Evolutionary conservation across 495 filamentous ascomycete genomes (phyloP), one percentile per base, ranked within the genome.

Genomic region (Hypoxylon rickii): DNA sequence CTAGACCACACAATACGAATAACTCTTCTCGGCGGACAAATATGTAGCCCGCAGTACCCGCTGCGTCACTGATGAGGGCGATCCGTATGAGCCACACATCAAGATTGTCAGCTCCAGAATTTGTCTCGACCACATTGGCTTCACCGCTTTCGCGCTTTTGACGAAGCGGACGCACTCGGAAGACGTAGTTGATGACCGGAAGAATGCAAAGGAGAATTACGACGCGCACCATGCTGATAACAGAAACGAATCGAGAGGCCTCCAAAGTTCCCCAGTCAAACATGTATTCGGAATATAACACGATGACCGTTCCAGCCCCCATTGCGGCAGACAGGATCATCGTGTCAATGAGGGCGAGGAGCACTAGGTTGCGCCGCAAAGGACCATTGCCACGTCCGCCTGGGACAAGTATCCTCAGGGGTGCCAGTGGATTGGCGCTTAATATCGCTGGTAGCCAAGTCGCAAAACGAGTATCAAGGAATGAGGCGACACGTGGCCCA

Each of bases 211-310:
- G 75, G 6, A 98, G 83, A 26, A 82, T 83, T 24, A 84, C 55
- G 21, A 96, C 90, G 8, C 94, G 86, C 41, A 81, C 80, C 46
- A 78, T 75, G 70, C 90, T 96, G 48, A 89, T 81, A 36, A 88
- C 71, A 0, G 86, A 89, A 40, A 96, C 79, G 70, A 92, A 96
- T 8, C 84, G 73, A 48, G 85, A 87, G 13, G 84, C 86, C 66
- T 96, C 85, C 38, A 86, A 79, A 34, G 84, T 90, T 22, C 80
- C 79, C 94, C 94, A 98, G 13, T 76, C 76, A 67, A 97, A 97
- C 66, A 84, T 79, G 63, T 79, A 85, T 45, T 88, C 84, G 10
- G 85, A 80, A 67, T 97, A 98, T 43, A 92, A 76, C 46, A 96
- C 77, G 39, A 92, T 78, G 18, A 96, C 80, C 10, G 85, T 85